Percentiles rank a stretch among this genome's conserved stretches.
phyloP scores from a whole-genome alignment of 768 basidiomycete species.

The Pisolithus albus region DNA sequence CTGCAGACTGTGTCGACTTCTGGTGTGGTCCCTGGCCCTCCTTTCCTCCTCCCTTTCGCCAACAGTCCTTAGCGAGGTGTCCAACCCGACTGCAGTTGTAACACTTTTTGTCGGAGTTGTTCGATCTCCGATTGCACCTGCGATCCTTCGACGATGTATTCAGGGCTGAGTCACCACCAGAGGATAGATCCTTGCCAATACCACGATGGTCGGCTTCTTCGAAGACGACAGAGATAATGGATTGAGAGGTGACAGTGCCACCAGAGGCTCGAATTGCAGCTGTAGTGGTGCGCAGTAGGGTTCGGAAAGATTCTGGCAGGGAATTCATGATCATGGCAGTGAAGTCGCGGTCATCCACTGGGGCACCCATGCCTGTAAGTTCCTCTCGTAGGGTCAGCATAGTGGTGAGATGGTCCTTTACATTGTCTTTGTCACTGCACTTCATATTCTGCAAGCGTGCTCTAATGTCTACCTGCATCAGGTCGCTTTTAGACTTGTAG shows the following conservation, averaged over 20 bases:
- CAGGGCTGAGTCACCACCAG: background rate
- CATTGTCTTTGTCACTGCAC: conserved; percentile 1
- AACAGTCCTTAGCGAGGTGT: conserved; percentile 26
- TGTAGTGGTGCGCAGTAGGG: background rate
- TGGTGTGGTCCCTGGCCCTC: conserved; percentile 30
- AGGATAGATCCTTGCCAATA: background rate
- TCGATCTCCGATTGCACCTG: background rate
- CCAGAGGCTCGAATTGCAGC: background rate
- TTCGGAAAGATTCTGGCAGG: background rate
- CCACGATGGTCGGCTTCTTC: conserved; percentile 3
- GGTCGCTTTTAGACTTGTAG: conserved; percentile 2
- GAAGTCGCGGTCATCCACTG: background rate
- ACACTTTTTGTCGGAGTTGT: background rate
- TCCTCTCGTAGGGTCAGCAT: conserved; percentile 3
- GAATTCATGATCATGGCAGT: conserved; percentile 5
- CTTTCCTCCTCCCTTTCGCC: conserved; percentile 29
- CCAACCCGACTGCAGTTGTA: conserved; percentile 22
- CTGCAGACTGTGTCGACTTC: conserved; percentile 10
- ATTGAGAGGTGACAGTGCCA: background rate
- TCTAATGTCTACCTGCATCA: conserved; percentile 1
- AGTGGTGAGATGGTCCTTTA: background rate
- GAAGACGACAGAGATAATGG: background rate
- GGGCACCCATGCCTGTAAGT: conserved; percentile 4
- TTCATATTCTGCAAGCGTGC: conserved; percentile 3
- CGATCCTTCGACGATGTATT: background rate